Evolutionary conservation across 805 yeast genomes (phyloP).

Genomic region (Saccharomyces paradoxus): DNA sequence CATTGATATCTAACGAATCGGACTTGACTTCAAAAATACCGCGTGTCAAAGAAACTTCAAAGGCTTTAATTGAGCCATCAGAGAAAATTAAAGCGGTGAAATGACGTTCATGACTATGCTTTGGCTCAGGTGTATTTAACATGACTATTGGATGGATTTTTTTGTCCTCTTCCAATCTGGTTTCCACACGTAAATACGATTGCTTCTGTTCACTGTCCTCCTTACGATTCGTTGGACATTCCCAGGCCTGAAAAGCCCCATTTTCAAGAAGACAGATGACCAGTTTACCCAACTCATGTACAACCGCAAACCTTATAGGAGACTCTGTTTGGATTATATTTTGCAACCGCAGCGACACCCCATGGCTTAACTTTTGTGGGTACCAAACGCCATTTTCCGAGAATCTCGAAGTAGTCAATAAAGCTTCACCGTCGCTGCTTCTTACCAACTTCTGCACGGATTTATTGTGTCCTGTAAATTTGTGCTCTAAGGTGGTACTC

Average conservation of each 20-base stretch:
- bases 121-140: slow-evolving; percentile 31
- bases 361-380: slow-evolving; percentile 30
- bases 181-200: slow-evolving; percentile 12
- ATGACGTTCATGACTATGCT: slow-evolving; percentile 31
- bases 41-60: slow-evolving; percentile 23
- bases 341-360: slow-evolving; percentile 33
- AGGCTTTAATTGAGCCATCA: slow-evolving; percentile 21
- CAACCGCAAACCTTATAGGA: slow-evolving; percentile 41
- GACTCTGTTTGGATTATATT: slow-evolving; percentile 38
- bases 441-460: slow-evolving; percentile 61
- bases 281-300: slow-evolving; percentile 40
- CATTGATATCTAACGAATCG: slow-evolving; percentile 12
- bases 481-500: slow-evolving; percentile 34
- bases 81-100: slow-evolving; percentile 46
- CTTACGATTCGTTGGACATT: slow-evolving; percentile 32
- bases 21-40: slow-evolving; percentile 32
- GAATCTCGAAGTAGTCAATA: slow-evolving; percentile 54
- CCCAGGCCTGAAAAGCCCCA: slow-evolving; percentile 48
- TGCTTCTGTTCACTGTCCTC: slow-evolving; percentile 22
- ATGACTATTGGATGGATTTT: slow-evolving; percentile 23
- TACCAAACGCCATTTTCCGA: slow-evolving; percentile 51
- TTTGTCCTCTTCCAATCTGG: slow-evolving; percentile 2
- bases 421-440: slow-evolving; percentile 56
- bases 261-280: slow-evolving; percentile 40
- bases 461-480: slow-evolving; percentile 80